These are phyloP conservation scores for Hibiscus mutabilis DNA, from an alignment of 345 rosid genomes.

Conservation along the genomic window DNA sequence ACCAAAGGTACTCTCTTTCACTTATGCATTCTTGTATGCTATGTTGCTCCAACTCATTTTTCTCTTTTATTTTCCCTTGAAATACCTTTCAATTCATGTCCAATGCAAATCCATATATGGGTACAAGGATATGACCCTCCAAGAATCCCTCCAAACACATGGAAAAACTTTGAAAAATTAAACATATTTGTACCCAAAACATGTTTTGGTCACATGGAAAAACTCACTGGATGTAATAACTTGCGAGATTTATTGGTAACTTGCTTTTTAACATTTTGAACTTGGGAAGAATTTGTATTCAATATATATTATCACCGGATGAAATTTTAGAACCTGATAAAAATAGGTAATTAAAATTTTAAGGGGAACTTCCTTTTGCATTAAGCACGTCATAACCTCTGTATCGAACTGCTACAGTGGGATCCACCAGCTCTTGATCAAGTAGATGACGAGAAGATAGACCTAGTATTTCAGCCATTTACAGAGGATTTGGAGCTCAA, in stretches of 20 bases:
- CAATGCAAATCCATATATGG: not conserved
- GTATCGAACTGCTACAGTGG: constrained; percentile 46
- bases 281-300: not conserved
- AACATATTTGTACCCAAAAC: not conserved
- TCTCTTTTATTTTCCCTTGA: not conserved
- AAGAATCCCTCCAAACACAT: not conserved
- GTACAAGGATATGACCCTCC: not conserved
- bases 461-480: constrained; percentile 54
- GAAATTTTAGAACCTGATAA: not conserved
- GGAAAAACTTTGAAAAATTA: not conserved
- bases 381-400: constrained; percentile 5
- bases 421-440: constrained; percentile 49
- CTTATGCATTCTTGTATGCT: not conserved
- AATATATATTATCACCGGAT: not conserved
- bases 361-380: not conserved
- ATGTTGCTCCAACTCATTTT: not conserved
- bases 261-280: not conserved
- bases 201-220: not conserved
- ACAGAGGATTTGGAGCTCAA: constrained; percentile 57
- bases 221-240: not conserved
- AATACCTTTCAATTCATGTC: not conserved
- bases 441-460: constrained; percentile 52
- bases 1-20: constrained; percentile 57
- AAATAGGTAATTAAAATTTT: not conserved
- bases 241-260: not conserved